A percentile compares a stretch with the other conserved stretches of the same genome.
Evolutionary conservation across 345 rosid species (phyloP).

Genomic region (Gossypium longicalyx): DNA sequence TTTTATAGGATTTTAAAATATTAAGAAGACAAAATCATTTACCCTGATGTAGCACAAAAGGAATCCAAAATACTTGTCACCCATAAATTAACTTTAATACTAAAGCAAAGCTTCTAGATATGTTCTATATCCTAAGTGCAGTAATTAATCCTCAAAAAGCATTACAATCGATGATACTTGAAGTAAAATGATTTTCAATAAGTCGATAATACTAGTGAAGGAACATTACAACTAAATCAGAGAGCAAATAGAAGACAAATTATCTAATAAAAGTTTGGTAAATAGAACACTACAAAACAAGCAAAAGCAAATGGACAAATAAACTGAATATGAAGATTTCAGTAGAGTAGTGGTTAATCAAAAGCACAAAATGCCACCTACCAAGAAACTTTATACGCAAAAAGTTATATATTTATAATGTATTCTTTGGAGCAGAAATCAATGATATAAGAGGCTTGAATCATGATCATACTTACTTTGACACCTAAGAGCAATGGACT

Average conservation of each 20-base stretch:
- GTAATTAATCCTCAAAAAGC: neutral
- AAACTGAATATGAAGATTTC: neutral
- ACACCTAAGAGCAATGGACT: conserved; percentile 93
- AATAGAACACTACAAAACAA: neutral
- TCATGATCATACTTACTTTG: conserved; percentile 51
- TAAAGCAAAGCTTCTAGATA: neutral
- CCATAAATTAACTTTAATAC: neutral
- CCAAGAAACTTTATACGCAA: neutral
- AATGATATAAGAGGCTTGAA: neutral
- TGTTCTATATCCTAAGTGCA: neutral
- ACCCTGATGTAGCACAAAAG: neutral
- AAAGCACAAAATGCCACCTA: neutral
- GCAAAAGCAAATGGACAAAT: neutral
- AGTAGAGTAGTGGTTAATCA: neutral
- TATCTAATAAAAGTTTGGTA: neutral
- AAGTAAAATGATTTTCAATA: neutral
- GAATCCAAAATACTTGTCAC: neutral
- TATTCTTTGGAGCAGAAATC: neutral
- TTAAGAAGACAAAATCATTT: neutral
- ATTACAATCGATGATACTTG: neutral
- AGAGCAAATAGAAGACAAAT: neutral
- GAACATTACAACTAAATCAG: neutral
- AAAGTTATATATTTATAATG: neutral
- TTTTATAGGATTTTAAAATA: neutral
- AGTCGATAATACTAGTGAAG: neutral